A percentile compares a stretch with the other conserved stretches of the same genome.
phyloP scores from a whole-genome alignment of 345 rosid species.

The Citrus medica region DNA sequence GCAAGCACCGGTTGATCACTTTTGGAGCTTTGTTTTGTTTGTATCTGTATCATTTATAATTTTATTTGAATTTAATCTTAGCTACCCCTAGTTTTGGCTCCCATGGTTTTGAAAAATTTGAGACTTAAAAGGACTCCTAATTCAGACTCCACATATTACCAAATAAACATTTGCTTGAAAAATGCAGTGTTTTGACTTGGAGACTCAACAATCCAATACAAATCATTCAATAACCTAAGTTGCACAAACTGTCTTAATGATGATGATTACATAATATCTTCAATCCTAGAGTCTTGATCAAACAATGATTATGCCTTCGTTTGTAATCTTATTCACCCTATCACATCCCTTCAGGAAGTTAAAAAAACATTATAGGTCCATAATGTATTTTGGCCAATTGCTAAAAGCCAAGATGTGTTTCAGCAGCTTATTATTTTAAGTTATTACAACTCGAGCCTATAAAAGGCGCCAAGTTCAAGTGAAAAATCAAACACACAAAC shows the following conservation, averaged over 20 bases:
- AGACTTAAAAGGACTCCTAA: not conserved
- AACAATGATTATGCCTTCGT: not conserved
- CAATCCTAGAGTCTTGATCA: not conserved
- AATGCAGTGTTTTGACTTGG: not conserved
- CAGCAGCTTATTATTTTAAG: not conserved
- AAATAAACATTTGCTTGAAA: not conserved
- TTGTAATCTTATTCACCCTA: not conserved
- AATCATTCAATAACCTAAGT: not conserved
- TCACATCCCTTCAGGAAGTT: not conserved
- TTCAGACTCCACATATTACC: not conserved
- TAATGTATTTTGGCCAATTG: not conserved
- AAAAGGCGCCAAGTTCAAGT: not conserved
- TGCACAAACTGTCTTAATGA: not conserved
- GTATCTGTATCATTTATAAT: not conserved
- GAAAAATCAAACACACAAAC: not conserved
- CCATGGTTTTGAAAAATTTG: constrained; percentile 3
- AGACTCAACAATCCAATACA: not conserved
- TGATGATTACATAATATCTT: not conserved
- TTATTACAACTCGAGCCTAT: not conserved
- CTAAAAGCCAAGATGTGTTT: not conserved
- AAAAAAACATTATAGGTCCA: not conserved
- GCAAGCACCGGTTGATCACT: not conserved
- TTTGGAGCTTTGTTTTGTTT: not conserved
- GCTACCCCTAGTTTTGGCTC: not conserved
- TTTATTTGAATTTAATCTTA: not conserved